Evolutionary conservation across 306 rosid species (phyloP).

Genomic region (Cicer chorassanicum): DNA sequence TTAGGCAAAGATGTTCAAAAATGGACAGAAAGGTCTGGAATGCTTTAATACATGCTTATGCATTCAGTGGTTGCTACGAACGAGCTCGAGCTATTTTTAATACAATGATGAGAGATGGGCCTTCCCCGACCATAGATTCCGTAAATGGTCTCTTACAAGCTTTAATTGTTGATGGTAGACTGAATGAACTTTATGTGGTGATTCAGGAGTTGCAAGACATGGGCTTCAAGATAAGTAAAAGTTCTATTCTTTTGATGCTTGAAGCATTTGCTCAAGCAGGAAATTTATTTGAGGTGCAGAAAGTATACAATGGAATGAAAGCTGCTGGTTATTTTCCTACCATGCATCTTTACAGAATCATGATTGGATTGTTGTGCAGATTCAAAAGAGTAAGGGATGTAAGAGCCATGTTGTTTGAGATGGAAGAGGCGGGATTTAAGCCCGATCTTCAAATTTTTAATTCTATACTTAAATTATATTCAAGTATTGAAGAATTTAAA

Average conservation of each 20-base stretch:
- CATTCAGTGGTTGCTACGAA: constrained; percentile 83
- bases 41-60: constrained; percentile 87
- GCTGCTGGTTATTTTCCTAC: constrained; percentile 94
- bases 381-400: constrained; percentile 77
- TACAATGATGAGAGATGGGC: constrained; percentile 94
- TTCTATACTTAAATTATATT: constrained; percentile 73
- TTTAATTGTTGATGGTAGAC: constrained; percentile 75
- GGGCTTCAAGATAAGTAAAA: constrained; percentile 86
- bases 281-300: constrained; percentile 85
- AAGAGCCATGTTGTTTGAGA: constrained; percentile 78
- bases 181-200: constrained; percentile 83
- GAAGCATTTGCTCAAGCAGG: constrained; percentile 87
- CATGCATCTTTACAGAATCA: constrained; percentile 81
- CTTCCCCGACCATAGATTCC: constrained; percentile 82
- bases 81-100: constrained; percentile 93
- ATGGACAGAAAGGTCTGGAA: constrained; percentile 90
- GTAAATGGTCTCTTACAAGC: constrained; percentile 84
- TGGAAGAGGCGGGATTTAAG: constrained; percentile 85
- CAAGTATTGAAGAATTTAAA: constrained; percentile 70
- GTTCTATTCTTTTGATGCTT: constrained; percentile 84
- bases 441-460: constrained; percentile 85
- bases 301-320: constrained; percentile 92
- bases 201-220: constrained; percentile 94
- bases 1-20: constrained; percentile 58
- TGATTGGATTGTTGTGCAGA: constrained; percentile 74